These are phyloP conservation scores for Penstemon eatonii DNA, from an alignment of 257 asterid species.

Conservation along the genomic window DNA sequence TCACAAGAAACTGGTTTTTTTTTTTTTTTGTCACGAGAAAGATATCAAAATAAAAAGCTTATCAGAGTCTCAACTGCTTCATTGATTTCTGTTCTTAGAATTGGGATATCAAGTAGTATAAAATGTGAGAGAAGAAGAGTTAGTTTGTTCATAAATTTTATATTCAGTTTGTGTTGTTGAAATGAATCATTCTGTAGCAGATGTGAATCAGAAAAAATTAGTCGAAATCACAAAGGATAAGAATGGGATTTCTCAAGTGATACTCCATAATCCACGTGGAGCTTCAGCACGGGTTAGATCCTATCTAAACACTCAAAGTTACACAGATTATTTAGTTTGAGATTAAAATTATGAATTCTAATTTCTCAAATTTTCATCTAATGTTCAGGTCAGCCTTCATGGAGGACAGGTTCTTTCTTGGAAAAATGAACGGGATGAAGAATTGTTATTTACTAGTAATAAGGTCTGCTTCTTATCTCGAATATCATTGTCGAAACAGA, in stretches of 20 bases:
- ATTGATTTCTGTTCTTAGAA: constrained; percentile 14
- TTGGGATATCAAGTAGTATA: constrained; percentile 28
- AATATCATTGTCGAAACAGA: neutral
- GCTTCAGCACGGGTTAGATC: constrained; percentile 70
- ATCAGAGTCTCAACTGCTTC: constrained; percentile 41
- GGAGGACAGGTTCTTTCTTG: constrained; percentile 97
- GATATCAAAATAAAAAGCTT: constrained; percentile 17
- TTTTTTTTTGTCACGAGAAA: constrained; percentile 53
- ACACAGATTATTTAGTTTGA: neutral
- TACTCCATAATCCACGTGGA: constrained; percentile 70
- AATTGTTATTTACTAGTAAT: constrained; percentile 64
- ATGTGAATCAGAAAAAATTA: constrained; percentile 38
- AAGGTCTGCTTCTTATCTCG: constrained; percentile 52
- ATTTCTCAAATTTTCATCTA: neutral
- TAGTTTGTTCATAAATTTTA: constrained; percentile 23
- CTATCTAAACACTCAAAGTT: constrained; percentile 13
- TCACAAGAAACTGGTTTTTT: constrained; percentile 50
- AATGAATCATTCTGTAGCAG: constrained; percentile 60
- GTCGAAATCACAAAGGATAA: constrained; percentile 62
- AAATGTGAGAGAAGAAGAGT: constrained; percentile 20
- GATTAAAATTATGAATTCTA: neutral
- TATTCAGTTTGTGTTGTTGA: constrained; percentile 35
- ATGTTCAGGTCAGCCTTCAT: constrained; percentile 72
- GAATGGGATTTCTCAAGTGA: constrained; percentile 54
- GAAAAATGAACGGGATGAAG: constrained; percentile 73